Evolutionary conservation across 805 yeast genomes (phyloP).

Genomic region (Crinitomyces ghanaensis): DNA sequence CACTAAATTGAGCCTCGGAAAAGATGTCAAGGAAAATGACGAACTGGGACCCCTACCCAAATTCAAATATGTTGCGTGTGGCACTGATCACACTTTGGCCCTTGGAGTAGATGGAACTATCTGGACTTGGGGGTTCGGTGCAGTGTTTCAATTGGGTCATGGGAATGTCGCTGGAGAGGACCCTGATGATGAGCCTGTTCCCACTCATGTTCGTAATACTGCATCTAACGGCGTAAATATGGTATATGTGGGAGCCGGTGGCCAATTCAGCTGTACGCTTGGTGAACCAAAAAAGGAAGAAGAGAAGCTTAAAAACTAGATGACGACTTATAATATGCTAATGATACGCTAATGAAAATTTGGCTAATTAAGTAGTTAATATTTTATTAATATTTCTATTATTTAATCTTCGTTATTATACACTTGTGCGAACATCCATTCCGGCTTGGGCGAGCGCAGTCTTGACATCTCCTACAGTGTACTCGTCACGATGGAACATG

Average conservation of each 20-base stretch:
- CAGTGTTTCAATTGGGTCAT: conserved; percentile 90
- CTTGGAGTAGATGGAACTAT: conserved; percentile 69
- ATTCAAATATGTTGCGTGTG: conserved; percentile 55
- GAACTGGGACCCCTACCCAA: conserved; percentile 36
- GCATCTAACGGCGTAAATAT: conserved; percentile 80
- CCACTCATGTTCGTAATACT: conserved; percentile 85
- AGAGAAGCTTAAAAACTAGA: conserved; percentile 1
- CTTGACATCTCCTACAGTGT: conserved; percentile 80
- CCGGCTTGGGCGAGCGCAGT: no score
- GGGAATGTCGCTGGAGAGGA: conserved; percentile 77
- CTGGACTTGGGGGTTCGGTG: conserved; percentile 97
- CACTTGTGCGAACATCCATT: no score
- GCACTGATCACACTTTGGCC: conserved; percentile 89
- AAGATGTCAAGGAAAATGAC: conserved; percentile 18
- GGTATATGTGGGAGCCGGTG: conserved; percentile 77
- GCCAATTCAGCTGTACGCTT: conserved; percentile 86
- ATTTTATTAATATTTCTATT: no score
- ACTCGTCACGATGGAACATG: conserved; percentile 93
- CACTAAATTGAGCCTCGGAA: conserved; percentile 42
- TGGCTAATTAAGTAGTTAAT: no score
- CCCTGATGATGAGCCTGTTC: conserved; percentile 75
- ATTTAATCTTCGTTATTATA: no score
- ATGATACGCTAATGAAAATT: no score
- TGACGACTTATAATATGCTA: no score
- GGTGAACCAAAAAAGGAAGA: conserved; percentile 34